A percentile compares a stretch with the other conserved stretches of the same genome.
These are phyloP conservation scores for Adenanthera pavonina DNA, from an alignment of 306 rosid genomes.

Conservation along the genomic window DNA sequence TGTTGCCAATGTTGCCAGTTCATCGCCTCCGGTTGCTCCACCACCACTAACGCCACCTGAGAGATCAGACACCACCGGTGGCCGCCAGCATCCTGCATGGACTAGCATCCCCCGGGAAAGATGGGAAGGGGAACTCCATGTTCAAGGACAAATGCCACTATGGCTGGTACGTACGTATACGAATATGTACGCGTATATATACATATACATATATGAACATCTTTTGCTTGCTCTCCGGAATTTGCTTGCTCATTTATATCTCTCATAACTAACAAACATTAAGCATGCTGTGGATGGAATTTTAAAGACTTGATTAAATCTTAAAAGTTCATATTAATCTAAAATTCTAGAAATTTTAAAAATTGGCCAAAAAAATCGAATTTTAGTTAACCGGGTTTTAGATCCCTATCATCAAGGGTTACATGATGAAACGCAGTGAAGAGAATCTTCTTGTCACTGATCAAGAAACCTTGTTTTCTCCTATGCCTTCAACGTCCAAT, in stretches of 20 bases:
- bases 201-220: not conserved
- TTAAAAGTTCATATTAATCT: not conserved
- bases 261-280: not conserved
- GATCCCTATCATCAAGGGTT: not conserved
- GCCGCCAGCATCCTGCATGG: constrained; percentile 81
- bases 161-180: constrained; percentile 74
- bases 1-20: constrained; percentile 56
- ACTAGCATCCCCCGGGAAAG: constrained; percentile 82
- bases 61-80: constrained; percentile 5
- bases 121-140: constrained; percentile 89
- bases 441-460: not conserved
- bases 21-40: constrained; percentile 40
- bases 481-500: not conserved
- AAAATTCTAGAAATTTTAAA: too few relatives aligned
- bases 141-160: constrained; percentile 75
- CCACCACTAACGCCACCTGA: constrained; percentile 12
- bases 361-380: not conserved
- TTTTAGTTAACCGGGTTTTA: not conserved
- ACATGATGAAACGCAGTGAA: not conserved
- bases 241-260: not conserved
- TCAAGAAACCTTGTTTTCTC: not conserved
- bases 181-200: too few relatives aligned
- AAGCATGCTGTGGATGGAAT: not conserved
- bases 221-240: not conserved
- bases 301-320: not conserved